Conservation (phyloP, 1,139 yeast genomes). For the Kodamaea sp. region DNA sequence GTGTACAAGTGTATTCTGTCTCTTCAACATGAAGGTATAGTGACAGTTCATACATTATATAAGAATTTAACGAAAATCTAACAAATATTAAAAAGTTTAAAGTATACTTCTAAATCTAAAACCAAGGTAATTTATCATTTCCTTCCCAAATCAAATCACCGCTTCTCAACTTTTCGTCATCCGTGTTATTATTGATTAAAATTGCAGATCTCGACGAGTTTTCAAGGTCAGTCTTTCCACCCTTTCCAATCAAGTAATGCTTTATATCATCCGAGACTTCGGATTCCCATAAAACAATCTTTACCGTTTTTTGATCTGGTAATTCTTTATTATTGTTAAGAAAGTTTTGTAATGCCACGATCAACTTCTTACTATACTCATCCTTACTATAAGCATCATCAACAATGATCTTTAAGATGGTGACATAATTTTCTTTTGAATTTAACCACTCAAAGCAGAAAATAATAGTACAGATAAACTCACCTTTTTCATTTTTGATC, state of each 20-base stretch:
- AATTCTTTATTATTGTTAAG: conserved; percentile 11
- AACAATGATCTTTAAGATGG: conserved; percentile 29
- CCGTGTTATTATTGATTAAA: conserved; percentile 22
- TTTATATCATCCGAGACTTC: conserved; percentile 21
- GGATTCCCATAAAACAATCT: conserved; percentile 36
- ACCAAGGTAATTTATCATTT: conserved; percentile 47
- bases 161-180: conserved; percentile 21
- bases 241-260: conserved; percentile 14
- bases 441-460: conserved; percentile 42
- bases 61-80: no score
- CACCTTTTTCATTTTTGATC: conserved; percentile 16
- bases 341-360: conserved; percentile 23
- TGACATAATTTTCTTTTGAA: conserved; percentile 20
- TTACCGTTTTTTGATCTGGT: conserved; percentile 13
- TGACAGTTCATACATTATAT: no score
- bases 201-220: conserved; percentile 41
- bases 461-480: conserved; percentile 28
- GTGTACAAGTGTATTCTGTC: no score
- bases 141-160: conserved; percentile 41
- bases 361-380: conserved; percentile 19
- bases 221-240: conserved; percentile 21
- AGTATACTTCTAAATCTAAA: conserved; percentile 20
- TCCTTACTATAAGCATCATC: conserved; percentile 19
- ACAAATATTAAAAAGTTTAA: not conserved
- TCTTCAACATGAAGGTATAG: no score